These are phyloP conservation scores for Xylariaceae sp. DNA, from an alignment of 2,329 filamentous ascomycete genomes.

Conservation along the genomic window DNA sequence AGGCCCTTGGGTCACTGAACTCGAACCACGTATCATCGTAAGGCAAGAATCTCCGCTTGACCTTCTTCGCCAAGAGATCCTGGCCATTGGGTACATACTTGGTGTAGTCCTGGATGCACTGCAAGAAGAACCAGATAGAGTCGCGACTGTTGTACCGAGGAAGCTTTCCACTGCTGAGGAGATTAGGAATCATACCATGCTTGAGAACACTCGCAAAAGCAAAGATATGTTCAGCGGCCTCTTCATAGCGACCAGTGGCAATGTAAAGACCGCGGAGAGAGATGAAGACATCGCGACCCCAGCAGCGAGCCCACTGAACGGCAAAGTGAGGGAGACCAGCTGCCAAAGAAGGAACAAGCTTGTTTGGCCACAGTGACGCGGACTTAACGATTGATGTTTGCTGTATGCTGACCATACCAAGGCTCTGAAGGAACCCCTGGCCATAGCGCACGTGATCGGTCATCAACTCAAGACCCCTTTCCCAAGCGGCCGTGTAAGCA, in stretches of 20 bases:
- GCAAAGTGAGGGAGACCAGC: constrained; percentile 93
- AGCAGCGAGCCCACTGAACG: constrained; percentile 89
- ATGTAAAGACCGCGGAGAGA: constrained; percentile 88
- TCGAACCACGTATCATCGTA: constrained; percentile 96
- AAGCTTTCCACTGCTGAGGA: constrained; percentile 76
- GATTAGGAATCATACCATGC: constrained; percentile 96
- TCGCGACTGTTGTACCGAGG: constrained; percentile 95
- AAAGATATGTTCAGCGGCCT: constrained; percentile 89
- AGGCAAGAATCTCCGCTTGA: constrained; percentile 81
- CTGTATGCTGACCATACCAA: constrained; percentile 89
- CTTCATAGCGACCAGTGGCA: constrained; percentile 78
- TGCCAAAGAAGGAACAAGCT: constrained; percentile 78
- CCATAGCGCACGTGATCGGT: constrained; percentile 69
- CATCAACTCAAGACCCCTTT: constrained; percentile 74
- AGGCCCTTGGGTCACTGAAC: constrained; percentile 73
- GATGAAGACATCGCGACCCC: constrained; percentile 97
- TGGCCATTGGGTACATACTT: constrained; percentile 73
- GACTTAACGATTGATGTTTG: constrained; percentile 85
- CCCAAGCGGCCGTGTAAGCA: constrained; percentile 77
- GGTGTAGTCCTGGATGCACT: constrained; percentile 90
- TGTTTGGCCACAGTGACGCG: constrained; percentile 82
- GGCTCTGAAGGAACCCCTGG: constrained; percentile 81
- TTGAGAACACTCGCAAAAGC: constrained; percentile 95
- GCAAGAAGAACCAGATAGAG: constrained; percentile 96
- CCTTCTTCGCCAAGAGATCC: constrained; percentile 66